phyloP scores from a whole-genome alignment of 768 basidiomycete species.

The Lentinula edodes region DNA sequence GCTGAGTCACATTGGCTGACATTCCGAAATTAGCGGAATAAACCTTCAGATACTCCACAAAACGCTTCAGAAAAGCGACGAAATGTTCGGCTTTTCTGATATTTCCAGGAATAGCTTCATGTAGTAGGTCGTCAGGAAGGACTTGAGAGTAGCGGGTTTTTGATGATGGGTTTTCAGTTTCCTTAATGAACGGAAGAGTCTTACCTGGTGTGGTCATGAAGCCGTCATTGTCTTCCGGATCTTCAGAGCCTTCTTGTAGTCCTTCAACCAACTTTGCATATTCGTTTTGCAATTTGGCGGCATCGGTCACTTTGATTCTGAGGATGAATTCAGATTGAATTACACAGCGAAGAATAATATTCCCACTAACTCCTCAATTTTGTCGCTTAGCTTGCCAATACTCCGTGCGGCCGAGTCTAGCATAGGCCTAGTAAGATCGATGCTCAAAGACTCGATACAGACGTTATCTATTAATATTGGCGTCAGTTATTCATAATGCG shows the following conservation, averaged over 20 bases:
- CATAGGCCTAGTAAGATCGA: conserved; percentile 97
- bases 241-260: conserved; percentile 69
- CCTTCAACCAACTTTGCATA: conserved; percentile 95
- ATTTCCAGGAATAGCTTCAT: conserved; percentile 95
- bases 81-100: conserved; percentile 99
- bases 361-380: conserved; percentile 83
- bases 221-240: conserved; percentile 59
- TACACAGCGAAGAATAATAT: not conserved
- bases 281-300: conserved; percentile 92
- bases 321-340: not conserved
- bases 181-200: conserved; percentile 10
- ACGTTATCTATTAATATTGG: conserved; percentile 73
- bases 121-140: conserved; percentile 89
- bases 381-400: conserved; percentile 78
- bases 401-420: conserved; percentile 90
- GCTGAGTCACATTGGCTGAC: not conserved
- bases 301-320: conserved; percentile 93
- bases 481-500: not conserved
- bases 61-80: conserved; percentile 94
- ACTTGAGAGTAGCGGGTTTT: conserved; percentile 36
- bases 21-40: not conserved
- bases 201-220: conserved; percentile 88
- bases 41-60: conserved; percentile 98
- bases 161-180: not conserved
- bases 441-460: conserved; percentile 96